These are phyloP conservation scores for Laburnicola sp. DNA, from an alignment of 2,329 filamentous ascomycete genomes.

Conservation along the genomic window DNA sequence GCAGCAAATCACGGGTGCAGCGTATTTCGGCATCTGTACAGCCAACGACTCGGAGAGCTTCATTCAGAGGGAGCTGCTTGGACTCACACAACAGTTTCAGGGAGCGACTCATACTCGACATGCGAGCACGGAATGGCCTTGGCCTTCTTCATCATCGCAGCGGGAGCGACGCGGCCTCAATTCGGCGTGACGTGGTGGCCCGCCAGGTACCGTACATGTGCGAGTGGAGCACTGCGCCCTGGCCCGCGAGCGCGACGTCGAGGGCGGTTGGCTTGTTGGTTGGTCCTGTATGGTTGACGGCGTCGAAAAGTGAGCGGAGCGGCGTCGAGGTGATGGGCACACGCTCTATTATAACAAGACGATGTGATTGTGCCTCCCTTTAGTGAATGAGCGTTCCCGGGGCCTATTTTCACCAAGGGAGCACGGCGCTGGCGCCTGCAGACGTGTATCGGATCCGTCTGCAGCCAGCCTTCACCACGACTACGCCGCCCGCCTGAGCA, in stretches of 20 bases:
- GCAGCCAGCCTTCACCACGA: slow-evolving; percentile 8
- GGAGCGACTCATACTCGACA: slow-evolving; percentile 49
- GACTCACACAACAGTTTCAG: slow-evolving; percentile 47
- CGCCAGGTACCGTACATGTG: too few species aligned
- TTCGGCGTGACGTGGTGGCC: too few species aligned
- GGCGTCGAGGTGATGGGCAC: not conserved
- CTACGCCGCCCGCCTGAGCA: slow-evolving; percentile 2
- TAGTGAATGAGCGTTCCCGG: not conserved
- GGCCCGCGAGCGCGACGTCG: too few species aligned
- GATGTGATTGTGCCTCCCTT: not conserved
- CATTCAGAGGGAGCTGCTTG: too few species aligned
- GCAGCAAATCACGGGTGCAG: slow-evolving; percentile 12
- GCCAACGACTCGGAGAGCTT: too few species aligned
- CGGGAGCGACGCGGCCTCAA: slow-evolving; percentile 5
- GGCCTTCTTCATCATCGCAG: slow-evolving; percentile 35
- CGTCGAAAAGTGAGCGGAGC: not conserved
- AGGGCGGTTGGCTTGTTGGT: too few species aligned
- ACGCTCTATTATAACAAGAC: slow-evolving; percentile 3
- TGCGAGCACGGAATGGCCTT: slow-evolving; percentile 35
- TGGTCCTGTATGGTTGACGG: too few species aligned
- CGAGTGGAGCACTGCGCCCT: too few species aligned
- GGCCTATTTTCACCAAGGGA: slow-evolving; percentile 10
- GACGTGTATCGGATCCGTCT: slow-evolving; percentile 4
- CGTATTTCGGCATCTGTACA: slow-evolving; percentile 23
- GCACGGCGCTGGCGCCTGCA: slow-evolving; percentile 14